These are phyloP conservation scores for Dictyostelium gargantuum DNA, from an alignment of 208 protist species.

Conservation along the genomic window DNA sequence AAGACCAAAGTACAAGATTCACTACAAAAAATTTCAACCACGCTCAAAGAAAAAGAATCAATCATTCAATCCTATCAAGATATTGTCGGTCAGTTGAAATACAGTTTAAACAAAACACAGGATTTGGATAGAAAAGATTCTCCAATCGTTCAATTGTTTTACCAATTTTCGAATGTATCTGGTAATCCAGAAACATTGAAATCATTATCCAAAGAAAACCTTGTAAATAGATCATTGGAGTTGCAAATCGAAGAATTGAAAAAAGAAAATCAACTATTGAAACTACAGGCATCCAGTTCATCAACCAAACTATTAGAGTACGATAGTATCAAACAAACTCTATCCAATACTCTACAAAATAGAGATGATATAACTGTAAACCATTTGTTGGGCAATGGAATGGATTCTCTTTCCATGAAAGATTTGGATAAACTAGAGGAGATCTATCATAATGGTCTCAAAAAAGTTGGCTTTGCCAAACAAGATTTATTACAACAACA, in stretches of 20 bases:
- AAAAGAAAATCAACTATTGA: not conserved
- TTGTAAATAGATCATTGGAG: not conserved
- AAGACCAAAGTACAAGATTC: conserved; percentile 21
- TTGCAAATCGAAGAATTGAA: not conserved
- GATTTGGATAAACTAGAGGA: conserved; percentile 22
- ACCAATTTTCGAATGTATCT: not conserved
- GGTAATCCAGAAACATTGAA: not conserved
- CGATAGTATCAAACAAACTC: not conserved
- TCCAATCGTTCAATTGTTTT: not conserved
- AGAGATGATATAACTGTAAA: not conserved
- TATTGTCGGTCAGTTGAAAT: not conserved
- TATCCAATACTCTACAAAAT: not conserved
- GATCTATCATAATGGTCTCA: not conserved
- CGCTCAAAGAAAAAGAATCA: conserved; percentile 19
- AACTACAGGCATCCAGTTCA: not conserved
- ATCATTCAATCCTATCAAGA: not conserved
- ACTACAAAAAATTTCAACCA: not conserved
- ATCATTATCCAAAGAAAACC: not conserved
- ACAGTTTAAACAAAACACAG: not conserved
- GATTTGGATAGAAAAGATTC: not conserved
- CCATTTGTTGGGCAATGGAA: not conserved
- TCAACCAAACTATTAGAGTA: not conserved
- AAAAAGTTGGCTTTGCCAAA: not conserved
- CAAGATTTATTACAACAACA: not conserved
- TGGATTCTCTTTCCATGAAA: not conserved